Evolutionary conservation across 768 basidiomycete species (phyloP).

Genomic region (Kwoniella heveanensis): DNA sequence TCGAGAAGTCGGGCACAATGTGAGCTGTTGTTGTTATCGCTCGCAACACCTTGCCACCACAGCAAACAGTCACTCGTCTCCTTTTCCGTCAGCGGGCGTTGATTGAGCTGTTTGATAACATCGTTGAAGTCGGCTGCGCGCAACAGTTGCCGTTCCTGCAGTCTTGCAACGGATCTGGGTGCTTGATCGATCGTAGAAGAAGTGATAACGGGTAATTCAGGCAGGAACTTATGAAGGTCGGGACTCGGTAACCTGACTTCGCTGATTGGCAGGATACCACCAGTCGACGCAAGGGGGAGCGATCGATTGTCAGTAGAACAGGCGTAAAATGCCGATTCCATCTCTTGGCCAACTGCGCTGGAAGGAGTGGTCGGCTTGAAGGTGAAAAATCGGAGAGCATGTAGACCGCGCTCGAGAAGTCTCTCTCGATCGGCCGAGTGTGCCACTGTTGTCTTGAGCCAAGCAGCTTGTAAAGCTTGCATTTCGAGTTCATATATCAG

Average conservation of each 20-base stretch:
- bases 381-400: slow-evolving; percentile 85
- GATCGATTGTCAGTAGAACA: slow-evolving; percentile 61
- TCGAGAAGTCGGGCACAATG: slow-evolving; percentile 67
- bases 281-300: slow-evolving; percentile 74
- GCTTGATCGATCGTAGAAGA: slow-evolving; percentile 64
- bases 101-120: slow-evolving; percentile 73
- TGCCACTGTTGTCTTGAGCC: slow-evolving; percentile 45
- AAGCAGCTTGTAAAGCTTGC: slow-evolving; percentile 48
- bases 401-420: slow-evolving; percentile 68
- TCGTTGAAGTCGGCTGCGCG: slow-evolving; percentile 77
- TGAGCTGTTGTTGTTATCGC: slow-evolving; percentile 56
- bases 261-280: slow-evolving; percentile 68
- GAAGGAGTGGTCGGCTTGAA: slow-evolving; percentile 87
- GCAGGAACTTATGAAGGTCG: slow-evolving; percentile 72
- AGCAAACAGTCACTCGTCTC: slow-evolving; percentile 81
- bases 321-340: slow-evolving; percentile 78
- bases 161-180: slow-evolving; percentile 63
- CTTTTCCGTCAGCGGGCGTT: slow-evolving; percentile 67
- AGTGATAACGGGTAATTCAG: slow-evolving; percentile 73
- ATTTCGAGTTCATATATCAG: slow-evolving; percentile 84
- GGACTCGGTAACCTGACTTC: slow-evolving; percentile 75
- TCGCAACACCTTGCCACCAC: slow-evolving; percentile 73
- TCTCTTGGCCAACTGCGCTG: slow-evolving; percentile 67
- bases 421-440: slow-evolving; percentile 54
- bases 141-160: slow-evolving; percentile 69